A percentile compares a stretch with the other conserved stretches of the same genome.
Conservation (phyloP, 2,329 filamentous ascomycete species). For the Remersonia thermophila region DNA sequence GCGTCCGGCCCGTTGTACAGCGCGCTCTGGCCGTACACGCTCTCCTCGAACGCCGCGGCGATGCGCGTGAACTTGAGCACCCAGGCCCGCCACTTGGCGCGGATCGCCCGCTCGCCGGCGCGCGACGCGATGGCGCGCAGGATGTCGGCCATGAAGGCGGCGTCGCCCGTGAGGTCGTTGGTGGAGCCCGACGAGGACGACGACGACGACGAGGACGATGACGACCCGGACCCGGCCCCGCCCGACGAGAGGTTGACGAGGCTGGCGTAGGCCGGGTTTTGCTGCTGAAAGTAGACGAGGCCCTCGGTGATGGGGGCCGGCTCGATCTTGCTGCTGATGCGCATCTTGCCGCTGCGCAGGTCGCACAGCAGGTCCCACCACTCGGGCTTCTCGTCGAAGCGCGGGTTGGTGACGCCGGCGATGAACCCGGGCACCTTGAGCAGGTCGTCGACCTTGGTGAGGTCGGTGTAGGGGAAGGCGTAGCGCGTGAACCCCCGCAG, state of each 20-base stretch:
- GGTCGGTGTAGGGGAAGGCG: conserved; percentile 94
- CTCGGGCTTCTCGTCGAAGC: conserved; percentile 85
- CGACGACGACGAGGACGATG: conserved; percentile 5
- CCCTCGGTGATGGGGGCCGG: conserved; percentile 72
- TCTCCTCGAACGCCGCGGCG: conserved; percentile 87
- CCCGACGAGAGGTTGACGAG: conserved; percentile 32
- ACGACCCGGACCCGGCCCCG: conserved; percentile 5
- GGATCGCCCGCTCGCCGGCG: conserved; percentile 79
- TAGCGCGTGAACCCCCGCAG: conserved; percentile 88
- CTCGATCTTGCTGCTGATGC: conserved; percentile 85
- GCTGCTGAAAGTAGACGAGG: conserved; percentile 74
- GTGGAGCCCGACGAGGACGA: conserved; percentile 8
- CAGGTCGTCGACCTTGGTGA: conserved; percentile 94
- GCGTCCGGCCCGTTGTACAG: conserved; percentile 75
- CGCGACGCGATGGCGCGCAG: conserved; percentile 71
- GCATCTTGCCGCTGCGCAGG: conserved; percentile 80
- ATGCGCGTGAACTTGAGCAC: conserved; percentile 89
- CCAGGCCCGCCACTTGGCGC: conserved; percentile 89
- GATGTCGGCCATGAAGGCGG: conserved; percentile 78
- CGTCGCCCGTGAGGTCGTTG: conserved; percentile 69
- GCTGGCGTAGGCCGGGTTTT: conserved; percentile 46
- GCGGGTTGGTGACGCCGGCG: conserved; percentile 92
- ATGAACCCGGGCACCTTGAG: conserved; percentile 95
- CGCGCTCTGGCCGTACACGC: conserved; percentile 84
- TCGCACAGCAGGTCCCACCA: conserved; percentile 99